Evolutionary conservation across 352 stramenopile genomes (phyloP), one percentile per base, ranked within the genome.

Genomic region (Globisporangium spinosum): DNA sequence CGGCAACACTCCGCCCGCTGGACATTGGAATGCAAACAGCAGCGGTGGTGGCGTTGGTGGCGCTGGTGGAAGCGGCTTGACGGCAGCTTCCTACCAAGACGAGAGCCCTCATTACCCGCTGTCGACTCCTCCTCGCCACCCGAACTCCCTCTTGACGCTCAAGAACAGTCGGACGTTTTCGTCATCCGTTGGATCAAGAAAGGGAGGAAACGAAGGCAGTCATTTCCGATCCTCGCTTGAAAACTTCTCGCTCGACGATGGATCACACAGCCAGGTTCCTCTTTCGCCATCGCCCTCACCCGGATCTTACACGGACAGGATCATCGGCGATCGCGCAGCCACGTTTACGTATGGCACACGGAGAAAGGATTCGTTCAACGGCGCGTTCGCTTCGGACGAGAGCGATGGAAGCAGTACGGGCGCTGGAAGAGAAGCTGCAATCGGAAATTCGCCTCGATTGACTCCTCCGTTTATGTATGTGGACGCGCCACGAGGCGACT

Each of bases 41-140:
- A 62, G 62, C 10, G 76, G 35, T 47, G 63, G 43, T 3, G 43
- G 43, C 6, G 43, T 10, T 22, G 43, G 43, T 2, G 43, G 40
- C 6, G 40, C 47, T 35, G 71, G 76, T 38, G 75, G 78, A 27
- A 62, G 62, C 13, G 77, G 78, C 7, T 80, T 62, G 12, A 69
- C 64, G n/a, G 45, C 75, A 10, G 80, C 77, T 7, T 83, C 69
- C 6, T 71, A 65, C 8, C 80, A 85, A 49, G 83, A 90, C 17
- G 78, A 89, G 23, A 51, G 59, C 17, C 43, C 68, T 0, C 78
- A 79, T 20, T 77, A 84, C 61, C 80, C 77, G 8, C 35, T 90
- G 47, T 80, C 85, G n/a, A 93, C 85, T 1, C 85, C 85, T 6
- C 85, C 85, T 25, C 78, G 82, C 5, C 85, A 93, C 43, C 85